Conservation (phyloP, 352 stramenopile genomes). For the Globisporangium splendens region DNA sequence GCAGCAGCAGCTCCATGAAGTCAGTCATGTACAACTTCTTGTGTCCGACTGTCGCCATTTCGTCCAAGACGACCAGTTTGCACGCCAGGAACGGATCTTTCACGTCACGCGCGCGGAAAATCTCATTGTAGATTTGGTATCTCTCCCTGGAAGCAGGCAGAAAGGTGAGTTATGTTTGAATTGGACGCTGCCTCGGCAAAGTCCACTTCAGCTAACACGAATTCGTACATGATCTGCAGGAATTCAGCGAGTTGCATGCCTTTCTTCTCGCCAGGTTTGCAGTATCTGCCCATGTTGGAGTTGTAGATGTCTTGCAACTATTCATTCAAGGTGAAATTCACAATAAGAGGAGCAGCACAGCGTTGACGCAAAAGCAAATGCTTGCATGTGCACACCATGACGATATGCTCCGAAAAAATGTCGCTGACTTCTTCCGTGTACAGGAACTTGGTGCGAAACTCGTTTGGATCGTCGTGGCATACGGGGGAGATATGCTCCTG, state of each 20-base stretch:
- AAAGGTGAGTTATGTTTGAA: background rate
- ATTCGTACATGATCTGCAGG: conserved; percentile 41
- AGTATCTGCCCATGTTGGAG: conserved; percentile 69
- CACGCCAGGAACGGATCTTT: conserved; percentile 71
- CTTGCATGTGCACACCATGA: conserved; percentile 29
- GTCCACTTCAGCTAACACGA: no score
- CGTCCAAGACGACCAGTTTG: conserved; percentile 70
- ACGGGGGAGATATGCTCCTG: conserved; percentile 51
- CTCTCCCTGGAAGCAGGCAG: conserved; percentile 28
- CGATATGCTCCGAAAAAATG: conserved; percentile 66
- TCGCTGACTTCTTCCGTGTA: conserved; percentile 80
- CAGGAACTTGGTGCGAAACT: conserved; percentile 63
- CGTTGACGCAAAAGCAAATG: background rate
- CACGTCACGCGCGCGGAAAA: conserved; percentile 58
- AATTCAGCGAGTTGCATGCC: conserved; percentile 75
- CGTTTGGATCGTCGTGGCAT: conserved; percentile 55
- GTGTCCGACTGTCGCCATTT: conserved; percentile 65
- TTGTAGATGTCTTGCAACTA: conserved; percentile 76
- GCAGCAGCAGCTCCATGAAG: conserved; percentile 76
- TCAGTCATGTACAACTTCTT: conserved; percentile 76
- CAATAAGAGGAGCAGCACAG: background rate
- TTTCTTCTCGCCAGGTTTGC: conserved; percentile 72
- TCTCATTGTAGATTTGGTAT: conserved; percentile 65
- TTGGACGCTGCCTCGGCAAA: no score
- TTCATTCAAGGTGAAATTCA: background rate